Evolutionary conservation across 169 alveolate genomes (phyloP), one percentile per base, ranked within the genome.

Genomic region (Plasmodium berghei): DNA sequence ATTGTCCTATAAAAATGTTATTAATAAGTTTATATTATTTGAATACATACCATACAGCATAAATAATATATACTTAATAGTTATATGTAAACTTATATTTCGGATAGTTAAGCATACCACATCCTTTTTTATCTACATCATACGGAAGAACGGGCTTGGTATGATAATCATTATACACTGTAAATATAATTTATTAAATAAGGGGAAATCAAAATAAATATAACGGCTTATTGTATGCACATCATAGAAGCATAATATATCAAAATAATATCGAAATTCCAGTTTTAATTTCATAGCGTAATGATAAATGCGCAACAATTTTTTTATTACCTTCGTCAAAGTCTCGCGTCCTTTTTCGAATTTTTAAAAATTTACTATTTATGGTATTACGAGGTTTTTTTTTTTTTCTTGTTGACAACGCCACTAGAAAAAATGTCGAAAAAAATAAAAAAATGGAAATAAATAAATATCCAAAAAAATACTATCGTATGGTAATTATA

Each of bases 351-450:
- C 83, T 64, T 80, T 80, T 80, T 16, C 90, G 66, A 20, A 64
- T 80, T 59, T 80, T 80, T 62, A 80, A 54, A 52, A 80, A 54
- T 80, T 80, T 80, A 55, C 85, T 67, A n/a, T 80, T 80, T 67
- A 80, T 80, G 42, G 90, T 80, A 46, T 80, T 80, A 49, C 90
- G 90, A 1, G 90, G 90, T 16, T 80, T 69, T 66, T 80, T 80
- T 69, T 80, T 80, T 26, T 67, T 80, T 80, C 90, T 80, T 16
- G 90, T 66, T 59, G 90, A 80, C 55, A 80, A 26, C 40, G 61
- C 72, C 90, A 80, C 83, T 80, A 48, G 20, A 62, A 48, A 80
- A 20, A 16, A 26, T 18, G 22, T 24, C 22, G 24, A 24, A 26
- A 73, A 73, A 12, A 42, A 73, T 56, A 42, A 56, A 72, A 12